phyloP scores from a whole-genome alignment of 768 basidiomycete genomes.

The Mycena vitilis region DNA sequence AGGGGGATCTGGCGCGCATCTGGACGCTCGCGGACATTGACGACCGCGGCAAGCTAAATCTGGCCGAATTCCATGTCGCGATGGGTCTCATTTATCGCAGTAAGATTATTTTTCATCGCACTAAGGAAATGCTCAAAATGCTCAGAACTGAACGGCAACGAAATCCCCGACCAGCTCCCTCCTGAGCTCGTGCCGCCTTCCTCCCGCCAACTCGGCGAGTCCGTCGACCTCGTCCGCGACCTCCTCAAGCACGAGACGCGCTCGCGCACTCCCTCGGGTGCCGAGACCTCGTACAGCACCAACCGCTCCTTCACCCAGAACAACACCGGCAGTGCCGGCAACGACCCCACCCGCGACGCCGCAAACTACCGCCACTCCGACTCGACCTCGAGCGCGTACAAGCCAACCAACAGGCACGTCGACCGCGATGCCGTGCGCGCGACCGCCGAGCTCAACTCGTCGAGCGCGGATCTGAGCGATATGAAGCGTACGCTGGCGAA shows the following conservation, averaged over 20 bases:
- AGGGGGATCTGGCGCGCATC: constrained; percentile 91
- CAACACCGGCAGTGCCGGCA: constrained; percentile 51
- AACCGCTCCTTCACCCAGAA: constrained; percentile 75
- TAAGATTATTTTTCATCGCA: constrained; percentile 55
- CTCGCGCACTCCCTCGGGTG: constrained; percentile 67
- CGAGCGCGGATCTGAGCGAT: constrained; percentile 80
- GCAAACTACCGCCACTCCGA: constrained; percentile 91
- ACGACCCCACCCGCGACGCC: constrained; percentile 81
- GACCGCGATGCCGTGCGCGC: constrained; percentile 86
- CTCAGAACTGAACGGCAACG: constrained; percentile 90
- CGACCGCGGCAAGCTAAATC: constrained; percentile 94
- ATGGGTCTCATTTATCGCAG: constrained; percentile 98
- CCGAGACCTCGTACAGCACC: constrained; percentile 70
- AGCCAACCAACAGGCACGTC: constrained; percentile 83
- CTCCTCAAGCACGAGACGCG: constrained; percentile 90
- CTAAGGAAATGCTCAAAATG: not conserved
- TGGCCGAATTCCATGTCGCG: constrained; percentile 97
- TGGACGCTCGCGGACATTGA: constrained; percentile 95
- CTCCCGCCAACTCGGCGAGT: constrained; percentile 86
- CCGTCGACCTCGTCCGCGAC: constrained; percentile 90
- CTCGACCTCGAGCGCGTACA: constrained; percentile 67
- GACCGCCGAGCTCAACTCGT: constrained; percentile 72
- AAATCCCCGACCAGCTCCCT: constrained; percentile 88
- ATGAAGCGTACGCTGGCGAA: constrained; percentile 86
- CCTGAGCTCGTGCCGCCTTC: constrained; percentile 93